Evolutionary conservation across 176 grass and related monocot genomes (phyloP), one percentile per base, ranked within the genome.

Genomic region (Microstegium vimineum): DNA sequence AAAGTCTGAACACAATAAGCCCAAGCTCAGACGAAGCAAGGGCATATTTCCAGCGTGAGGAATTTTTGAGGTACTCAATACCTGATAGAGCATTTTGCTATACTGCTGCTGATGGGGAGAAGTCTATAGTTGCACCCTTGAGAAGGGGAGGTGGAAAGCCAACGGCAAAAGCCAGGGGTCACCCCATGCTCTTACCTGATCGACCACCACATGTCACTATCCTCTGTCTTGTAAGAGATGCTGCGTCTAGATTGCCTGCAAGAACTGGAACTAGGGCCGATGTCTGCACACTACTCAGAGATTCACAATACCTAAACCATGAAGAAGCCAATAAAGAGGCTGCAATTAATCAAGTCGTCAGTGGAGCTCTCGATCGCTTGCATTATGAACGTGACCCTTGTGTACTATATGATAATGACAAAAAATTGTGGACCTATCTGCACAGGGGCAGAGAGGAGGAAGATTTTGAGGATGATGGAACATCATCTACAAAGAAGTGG

Each of bases 391-490:
- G 96, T 6, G 96, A 99, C 84, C 96, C 96, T 63, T 99, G 96
- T 66, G 96, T 99, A 33, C 87, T 92, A 64, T 99, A 93, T 86
- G 96, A 99, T 85, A 90, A 86, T 85, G 96, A 99, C 75, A 99
- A 92, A 82, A 99, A 99, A 71, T 66, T 99, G 87, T 99, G 96
- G 96, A 94, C 92, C 27, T 99, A 99, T 85, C 86, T 99, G 52
- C 96, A 99, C 79, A 95, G 89, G 79, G 93, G 94, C 62, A 95
- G 96, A 83, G 96, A 95, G 59, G 96, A 99, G 83, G 96, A 99
- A 80, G 96, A 99, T 94, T 99, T 99, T 85, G 96, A 99, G 86
- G 96, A 99, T 83, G 96, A 99, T 81, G 96, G 96, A 34, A 99
- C 96, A 20, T 95, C 93, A 41, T 95, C 92, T 33, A 99, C 93